Evolutionary conservation across 441 rosid species (phyloP), one percentile per base, ranked within the genome.

Genomic region (Omphalea diandra): DNA sequence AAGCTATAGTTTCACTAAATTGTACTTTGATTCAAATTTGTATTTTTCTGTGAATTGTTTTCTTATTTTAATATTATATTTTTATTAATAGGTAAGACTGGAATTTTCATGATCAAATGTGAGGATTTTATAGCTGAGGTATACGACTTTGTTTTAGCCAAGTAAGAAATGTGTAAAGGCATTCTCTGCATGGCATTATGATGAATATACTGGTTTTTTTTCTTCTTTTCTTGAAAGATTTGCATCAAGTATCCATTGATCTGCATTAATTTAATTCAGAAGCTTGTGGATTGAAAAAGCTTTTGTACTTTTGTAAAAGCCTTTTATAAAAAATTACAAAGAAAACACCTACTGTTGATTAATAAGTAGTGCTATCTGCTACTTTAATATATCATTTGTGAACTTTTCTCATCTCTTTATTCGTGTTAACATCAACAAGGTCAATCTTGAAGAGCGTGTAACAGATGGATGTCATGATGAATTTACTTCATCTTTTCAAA

Each of bases 31-130:
- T 44, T 57, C 22, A 32, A 41, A 54, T 31, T 55, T 24, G 12
- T 31, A 20, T 58, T 47, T n/a, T n/a, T n/a, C n/a, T n/a, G n/a
- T n/a, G n/a, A 24, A 1, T 15, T 12, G 4, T 56, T 41, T 47
- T 46, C 59, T 53, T 15, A 38, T 29, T n/a, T 64, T 26, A 20
- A 35, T 59, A 18, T 62, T 24, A 11, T 35, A 4, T 73, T 76
- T n/a, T 55, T 76, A 5, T 76, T 29, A 72, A 9, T 84, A 95
- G 99, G 84, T 95, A 76, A 69, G 99, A 95, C 70, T 92, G 97
- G 97, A 33, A 78, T 92, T 83, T 94, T 94, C 82, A 92, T 94
- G 99, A 84, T 92, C 75, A 92, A 94, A 73, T 94, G 88, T 77
- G 85, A 86, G 0, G 98, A 95, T 79, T 92, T 65, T 90, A 82